Conservation (phyloP, 2,329 filamentous ascomycete genomes). For the Fusarium subglutinans region DNA sequence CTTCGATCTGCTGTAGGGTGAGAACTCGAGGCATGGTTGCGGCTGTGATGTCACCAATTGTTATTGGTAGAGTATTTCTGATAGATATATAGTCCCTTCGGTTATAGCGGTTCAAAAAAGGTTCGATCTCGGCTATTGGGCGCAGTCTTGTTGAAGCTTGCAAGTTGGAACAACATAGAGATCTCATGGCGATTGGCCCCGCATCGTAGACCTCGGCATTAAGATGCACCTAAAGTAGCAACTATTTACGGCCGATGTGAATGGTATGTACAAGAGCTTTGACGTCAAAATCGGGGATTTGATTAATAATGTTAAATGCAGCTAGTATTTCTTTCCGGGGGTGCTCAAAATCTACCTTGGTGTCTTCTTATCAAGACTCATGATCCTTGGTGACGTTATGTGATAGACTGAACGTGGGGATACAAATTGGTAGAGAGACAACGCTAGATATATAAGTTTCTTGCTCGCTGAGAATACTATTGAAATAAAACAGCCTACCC, state of each 20-base stretch:
- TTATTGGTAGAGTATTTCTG: background rate
- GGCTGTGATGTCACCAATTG: background rate
- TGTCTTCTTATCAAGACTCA: background rate
- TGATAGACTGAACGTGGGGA: no score
- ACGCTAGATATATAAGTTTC: background rate
- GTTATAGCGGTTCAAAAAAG: background rate
- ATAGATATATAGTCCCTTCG: background rate
- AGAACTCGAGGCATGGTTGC: slow-evolving; percentile 63
- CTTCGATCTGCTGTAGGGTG: slow-evolving; percentile 74
- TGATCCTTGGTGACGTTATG: background rate
- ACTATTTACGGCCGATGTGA: background rate
- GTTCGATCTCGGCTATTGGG: background rate
- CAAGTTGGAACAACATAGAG: background rate
- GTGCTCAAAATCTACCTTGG: background rate
- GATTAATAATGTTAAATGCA: background rate
- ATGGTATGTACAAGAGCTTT: slow-evolving; percentile 1
- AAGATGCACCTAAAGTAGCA: background rate
- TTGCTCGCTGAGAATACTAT: background rate
- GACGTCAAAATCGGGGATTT: background rate
- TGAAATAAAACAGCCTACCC: fast-evolving
- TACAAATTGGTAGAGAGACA: background rate
- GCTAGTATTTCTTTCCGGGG: background rate
- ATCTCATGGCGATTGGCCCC: slow-evolving; percentile 12
- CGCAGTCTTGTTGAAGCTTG: background rate
- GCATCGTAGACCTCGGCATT: slow-evolving; percentile 21